Evolutionary conservation across 306 rosid species (phyloP).

Genomic region (Quercus suber): DNA sequence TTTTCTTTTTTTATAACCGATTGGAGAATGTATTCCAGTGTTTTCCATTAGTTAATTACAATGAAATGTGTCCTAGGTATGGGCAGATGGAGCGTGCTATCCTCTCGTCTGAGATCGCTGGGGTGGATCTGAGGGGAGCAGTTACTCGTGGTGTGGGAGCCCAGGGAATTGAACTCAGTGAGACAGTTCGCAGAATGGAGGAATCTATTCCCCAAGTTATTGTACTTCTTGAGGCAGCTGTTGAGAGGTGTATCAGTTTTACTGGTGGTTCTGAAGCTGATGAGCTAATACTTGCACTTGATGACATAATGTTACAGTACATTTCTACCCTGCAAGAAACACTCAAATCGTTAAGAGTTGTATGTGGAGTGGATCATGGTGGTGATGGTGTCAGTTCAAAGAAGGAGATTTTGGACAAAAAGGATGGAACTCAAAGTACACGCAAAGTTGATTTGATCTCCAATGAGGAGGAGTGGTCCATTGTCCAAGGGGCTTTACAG

Average conservation of each 20-base stretch:
- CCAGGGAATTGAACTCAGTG: slow-evolving; percentile 98
- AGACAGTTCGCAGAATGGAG: slow-evolving; percentile 99
- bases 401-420: slow-evolving; percentile 70
- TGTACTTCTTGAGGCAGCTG: slow-evolving; percentile 91
- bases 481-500: slow-evolving; percentile 97
- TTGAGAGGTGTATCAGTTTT: slow-evolving; percentile 92
- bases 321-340: slow-evolving; percentile 90
- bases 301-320: slow-evolving; percentile 85
- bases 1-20: neutral
- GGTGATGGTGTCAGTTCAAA: slow-evolving; percentile 56
- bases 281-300: slow-evolving; percentile 87
- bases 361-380: slow-evolving; percentile 85
- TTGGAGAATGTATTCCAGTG: slow-evolving; percentile 12
- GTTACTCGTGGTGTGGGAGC: slow-evolving; percentile 98
- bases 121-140: slow-evolving; percentile 96
- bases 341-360: slow-evolving; percentile 83
- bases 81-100: slow-evolving; percentile 99
- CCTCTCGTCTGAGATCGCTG: slow-evolving; percentile 91
- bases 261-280: slow-evolving; percentile 99
- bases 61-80: slow-evolving; percentile 53
- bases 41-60: slow-evolving; percentile 24
- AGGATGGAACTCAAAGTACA: slow-evolving; percentile 63
- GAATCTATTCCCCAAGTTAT: slow-evolving; percentile 94
- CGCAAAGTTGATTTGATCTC: slow-evolving; percentile 72
- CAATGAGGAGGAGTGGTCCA: slow-evolving; percentile 99